Evolutionary conservation across 371 early-diverging fungal species (phyloP), one percentile per base, ranked within the genome.

Genomic region (Blyttiomyces sp.): DNA sequence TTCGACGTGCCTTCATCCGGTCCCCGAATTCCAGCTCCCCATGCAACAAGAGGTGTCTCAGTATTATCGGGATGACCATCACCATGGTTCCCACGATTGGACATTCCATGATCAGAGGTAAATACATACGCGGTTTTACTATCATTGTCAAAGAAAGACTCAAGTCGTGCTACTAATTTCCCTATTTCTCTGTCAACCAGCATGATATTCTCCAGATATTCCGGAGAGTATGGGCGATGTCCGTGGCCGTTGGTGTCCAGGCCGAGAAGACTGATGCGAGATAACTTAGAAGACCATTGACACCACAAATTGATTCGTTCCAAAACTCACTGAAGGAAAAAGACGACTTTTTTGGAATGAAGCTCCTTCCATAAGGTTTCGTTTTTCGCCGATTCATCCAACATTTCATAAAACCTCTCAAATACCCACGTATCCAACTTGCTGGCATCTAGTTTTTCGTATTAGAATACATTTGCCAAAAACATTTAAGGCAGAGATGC

Each of bases 71-170:
- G 95, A 68, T 96, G 88, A 11, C 95, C 95, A 67, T 96, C 96
- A 44, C 96, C 96, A 67, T 96, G 96, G 39, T 72, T 89, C 43
- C 94, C 93, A 54, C 88, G 81, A 62, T 93, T 90, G 62, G 86
- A 85, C 97, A 96, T 96, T 36, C 97, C 97, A 69, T 96, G 97
- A 74, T 96, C 97, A 0, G 96, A 86, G 11, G 95, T 92, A 61
- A 95, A 91, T 1, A 96, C 78, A 66, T 85, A 95, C 4, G 94
- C 86, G 2, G 95, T 96, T 57, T 80, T 71, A 28, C 82, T 85
- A 69, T 95, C 97, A 68, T 88, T 61, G 60, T 86, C 60, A 64
- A 89, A 96, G 68, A 88, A 94, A 2, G 74, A 70, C 9, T 91
- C 86, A 16, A 95, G 69, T 26, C 81, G 59, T 23, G 75, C 70